A percentile compares a stretch with the other conserved stretches of the same genome.
Conservation (phyloP, 176 grass and related monocot genomes). For the Oryza longistaminata region DNA sequence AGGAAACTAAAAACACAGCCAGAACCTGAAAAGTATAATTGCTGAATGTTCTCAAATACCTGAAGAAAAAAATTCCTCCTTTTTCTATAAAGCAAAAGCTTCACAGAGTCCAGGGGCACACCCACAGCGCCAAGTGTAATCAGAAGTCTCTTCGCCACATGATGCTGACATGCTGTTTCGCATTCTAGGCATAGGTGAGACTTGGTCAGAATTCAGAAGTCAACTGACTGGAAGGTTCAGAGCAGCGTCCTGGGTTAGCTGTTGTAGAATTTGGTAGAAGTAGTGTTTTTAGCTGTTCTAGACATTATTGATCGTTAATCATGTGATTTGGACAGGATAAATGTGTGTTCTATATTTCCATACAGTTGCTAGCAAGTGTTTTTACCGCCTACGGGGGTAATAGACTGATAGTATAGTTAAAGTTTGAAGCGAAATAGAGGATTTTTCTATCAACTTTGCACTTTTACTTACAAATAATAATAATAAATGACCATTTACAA, state of each 20-base stretch:
- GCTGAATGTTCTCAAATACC: not conserved
- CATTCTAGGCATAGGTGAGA: not conserved
- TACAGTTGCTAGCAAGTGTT: not conserved
- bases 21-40: not conserved
- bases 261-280: not conserved
- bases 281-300: not conserved
- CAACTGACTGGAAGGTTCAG: not conserved
- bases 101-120: not conserved
- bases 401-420: not conserved
- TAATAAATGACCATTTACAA: not conserved
- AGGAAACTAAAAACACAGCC: too few relatives aligned
- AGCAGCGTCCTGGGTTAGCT: not conserved
- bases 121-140: not conserved
- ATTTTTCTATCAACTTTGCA: not conserved
- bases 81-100: not conserved
- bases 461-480: too few relatives aligned
- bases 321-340: not conserved
- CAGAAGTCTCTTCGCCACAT: not conserved
- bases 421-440: not conserved
- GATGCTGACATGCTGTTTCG: not conserved
- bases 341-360: not conserved
- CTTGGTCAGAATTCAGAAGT: conserved; percentile 2
- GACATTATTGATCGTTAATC: not conserved
- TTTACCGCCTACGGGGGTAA: too few relatives aligned
- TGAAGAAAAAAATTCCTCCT: conserved; percentile 35